Conservation (phyloP, 2,329 filamentous ascomycete species). For the Colletotrichum sojae region DNA sequence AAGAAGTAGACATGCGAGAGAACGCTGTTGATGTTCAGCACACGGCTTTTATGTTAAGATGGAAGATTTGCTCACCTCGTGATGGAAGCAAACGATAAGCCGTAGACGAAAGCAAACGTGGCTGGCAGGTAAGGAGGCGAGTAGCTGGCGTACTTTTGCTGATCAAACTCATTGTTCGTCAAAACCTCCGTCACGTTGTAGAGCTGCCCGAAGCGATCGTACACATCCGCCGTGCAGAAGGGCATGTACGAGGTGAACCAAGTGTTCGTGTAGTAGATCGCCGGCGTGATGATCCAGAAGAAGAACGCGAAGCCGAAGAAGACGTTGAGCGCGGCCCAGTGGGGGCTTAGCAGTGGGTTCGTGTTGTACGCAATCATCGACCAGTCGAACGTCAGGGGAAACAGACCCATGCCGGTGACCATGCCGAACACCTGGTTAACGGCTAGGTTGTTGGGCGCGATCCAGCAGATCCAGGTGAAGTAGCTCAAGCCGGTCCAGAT, state of each 20-base stretch:
- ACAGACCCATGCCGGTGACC: conserved; percentile 54
- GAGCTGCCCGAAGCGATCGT: conserved; percentile 61
- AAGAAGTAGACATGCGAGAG: conserved; percentile 58
- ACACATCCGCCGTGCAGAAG: conserved; percentile 68
- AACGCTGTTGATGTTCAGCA: conserved; percentile 57
- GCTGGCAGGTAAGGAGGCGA: conserved; percentile 66
- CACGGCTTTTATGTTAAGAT: conserved; percentile 15
- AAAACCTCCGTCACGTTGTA: conserved; percentile 62
- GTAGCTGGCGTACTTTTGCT: conserved; percentile 62
- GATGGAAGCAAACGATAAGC: conserved; percentile 78
- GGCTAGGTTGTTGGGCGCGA: conserved; percentile 60
- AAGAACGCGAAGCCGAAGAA: conserved; percentile 68
- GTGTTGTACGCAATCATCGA: conserved; percentile 46
- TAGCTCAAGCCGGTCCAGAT: conserved; percentile 58
- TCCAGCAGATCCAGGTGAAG: conserved; percentile 64
- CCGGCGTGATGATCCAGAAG: conserved; percentile 68
- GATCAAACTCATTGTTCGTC: conserved; percentile 61
- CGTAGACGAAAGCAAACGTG: conserved; percentile 63
- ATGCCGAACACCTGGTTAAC: conserved; percentile 66
- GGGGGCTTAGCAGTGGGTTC: conserved; percentile 62
- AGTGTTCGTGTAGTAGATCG: conserved; percentile 70
- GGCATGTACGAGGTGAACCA: conserved; percentile 70
- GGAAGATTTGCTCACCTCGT: conserved; percentile 49
- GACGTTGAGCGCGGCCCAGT: conserved; percentile 73
- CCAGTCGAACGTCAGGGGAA: conserved; percentile 61